A percentile compares a stretch with the other conserved stretches of the same genome.
Evolutionary conservation across 73 alveolate species (phyloP).

Genomic region (Diophrys appendiculata): DNA sequence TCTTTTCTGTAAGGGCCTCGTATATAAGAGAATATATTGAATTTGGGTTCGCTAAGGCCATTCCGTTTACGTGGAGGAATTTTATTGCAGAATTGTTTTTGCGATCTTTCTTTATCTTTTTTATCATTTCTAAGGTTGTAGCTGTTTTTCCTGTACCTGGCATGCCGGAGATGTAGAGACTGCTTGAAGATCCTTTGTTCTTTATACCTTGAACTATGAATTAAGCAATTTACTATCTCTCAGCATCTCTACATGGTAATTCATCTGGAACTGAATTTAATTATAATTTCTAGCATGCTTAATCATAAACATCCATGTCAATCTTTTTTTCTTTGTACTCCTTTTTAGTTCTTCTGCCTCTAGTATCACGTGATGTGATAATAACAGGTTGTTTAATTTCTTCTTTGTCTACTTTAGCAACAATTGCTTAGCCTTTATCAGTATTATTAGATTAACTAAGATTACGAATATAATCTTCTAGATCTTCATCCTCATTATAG

Average conservation of each 20-base stretch:
- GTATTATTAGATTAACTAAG: not conserved
- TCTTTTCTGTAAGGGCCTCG: conserved; percentile 29
- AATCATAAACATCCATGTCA: not conserved
- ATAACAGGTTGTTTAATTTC: not conserved
- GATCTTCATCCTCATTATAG: not conserved
- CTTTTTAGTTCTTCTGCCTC: not conserved
- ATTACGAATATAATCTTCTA: not conserved
- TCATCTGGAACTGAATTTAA: not conserved
- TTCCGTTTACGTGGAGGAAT: conserved; percentile 58
- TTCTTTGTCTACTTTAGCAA: not conserved
- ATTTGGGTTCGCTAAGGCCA: conserved; percentile 41
- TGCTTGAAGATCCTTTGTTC: not conserved
- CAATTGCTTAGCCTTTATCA: not conserved
- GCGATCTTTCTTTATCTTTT: conserved; percentile 1
- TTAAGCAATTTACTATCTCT: not conserved
- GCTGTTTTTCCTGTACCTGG: conserved; percentile 83
- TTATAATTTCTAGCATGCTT: not conserved
- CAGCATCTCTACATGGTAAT: conserved; percentile 12
- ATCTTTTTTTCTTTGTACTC: not conserved
- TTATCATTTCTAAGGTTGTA: conserved; percentile 39
- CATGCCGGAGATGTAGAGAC: conserved; percentile 64
- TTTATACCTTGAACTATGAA: not conserved
- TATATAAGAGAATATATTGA: conserved; percentile 20
- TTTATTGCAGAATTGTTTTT: conserved; percentile 8
- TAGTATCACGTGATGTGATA: not conserved